These are phyloP conservation scores for Leishmania guyanensis DNA, from an alignment of 208 protist genomes.

Conservation along the genomic window DNA sequence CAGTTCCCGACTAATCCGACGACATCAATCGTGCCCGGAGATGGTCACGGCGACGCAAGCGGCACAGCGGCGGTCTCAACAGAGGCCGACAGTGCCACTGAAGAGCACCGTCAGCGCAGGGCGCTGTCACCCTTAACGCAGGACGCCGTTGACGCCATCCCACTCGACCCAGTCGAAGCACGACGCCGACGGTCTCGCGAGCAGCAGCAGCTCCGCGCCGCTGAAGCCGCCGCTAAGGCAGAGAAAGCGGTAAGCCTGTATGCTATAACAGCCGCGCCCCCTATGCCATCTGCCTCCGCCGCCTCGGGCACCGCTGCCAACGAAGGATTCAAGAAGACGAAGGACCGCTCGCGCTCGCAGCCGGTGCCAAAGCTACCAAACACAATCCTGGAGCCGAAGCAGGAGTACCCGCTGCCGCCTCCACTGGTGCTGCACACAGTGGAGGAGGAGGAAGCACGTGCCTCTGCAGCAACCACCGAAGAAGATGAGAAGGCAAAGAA, in stretches of 20 bases:
- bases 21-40: constrained; percentile 17
- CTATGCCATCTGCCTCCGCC: constrained; percentile 3
- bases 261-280: constrained; percentile 24
- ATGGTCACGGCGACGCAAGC: constrained; percentile 4
- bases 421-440: constrained; percentile 70
- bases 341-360: constrained; percentile 49
- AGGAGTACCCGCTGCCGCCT: constrained; percentile 45
- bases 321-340: constrained; percentile 13
- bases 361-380: constrained; percentile 42
- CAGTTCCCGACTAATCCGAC: constrained; percentile 53
- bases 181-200: constrained; percentile 28
- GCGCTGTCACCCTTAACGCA: constrained; percentile 58
- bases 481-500: background rate
- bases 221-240: constrained; percentile 17
- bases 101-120: constrained; percentile 2
- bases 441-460: constrained; percentile 21
- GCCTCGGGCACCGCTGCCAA: constrained; percentile 6
- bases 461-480: background rate
- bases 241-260: constrained; percentile 43
- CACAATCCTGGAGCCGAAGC: constrained; percentile 34
- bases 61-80: background rate
- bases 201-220: constrained; percentile 25
- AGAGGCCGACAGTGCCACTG: constrained; percentile 2
- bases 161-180: constrained; percentile 47
- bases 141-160: constrained; percentile 56